Conservation (phyloP, 2,329 filamentous ascomycete genomes). For the Ascochyta viciae-villosae region DNA sequence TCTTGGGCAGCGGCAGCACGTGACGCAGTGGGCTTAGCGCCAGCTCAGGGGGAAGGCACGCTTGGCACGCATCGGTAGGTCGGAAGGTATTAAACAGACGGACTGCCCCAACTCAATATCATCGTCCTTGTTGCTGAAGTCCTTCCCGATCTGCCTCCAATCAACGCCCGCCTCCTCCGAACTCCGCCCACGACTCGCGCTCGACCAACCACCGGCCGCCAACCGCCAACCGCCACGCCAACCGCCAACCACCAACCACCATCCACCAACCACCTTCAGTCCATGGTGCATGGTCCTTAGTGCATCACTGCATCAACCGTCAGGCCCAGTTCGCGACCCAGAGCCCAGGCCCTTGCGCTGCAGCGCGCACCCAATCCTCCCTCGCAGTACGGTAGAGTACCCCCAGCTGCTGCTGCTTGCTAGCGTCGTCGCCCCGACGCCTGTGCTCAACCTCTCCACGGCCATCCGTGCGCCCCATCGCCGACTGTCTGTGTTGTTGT, state of each 20-base stretch:
- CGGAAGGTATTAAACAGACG: constrained; percentile 20
- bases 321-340: constrained; percentile 26
- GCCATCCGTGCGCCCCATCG: constrained; percentile 33
- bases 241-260: no score
- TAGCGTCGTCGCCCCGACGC: constrained; percentile 27
- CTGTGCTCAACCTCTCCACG: constrained; percentile 24
- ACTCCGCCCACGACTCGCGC: constrained; percentile 36
- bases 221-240: no score
- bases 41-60: constrained; percentile 34
- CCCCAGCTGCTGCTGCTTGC: constrained; percentile 29
- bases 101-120: constrained; percentile 17
- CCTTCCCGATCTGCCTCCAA: constrained; percentile 45
- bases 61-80: constrained; percentile 35
- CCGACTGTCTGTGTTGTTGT: constrained; percentile 33
- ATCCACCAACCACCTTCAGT: no score
- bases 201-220: constrained; percentile 22
- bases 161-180: constrained; percentile 42
- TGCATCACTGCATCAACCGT: constrained; percentile 28
- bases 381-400: neutral
- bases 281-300: no score
- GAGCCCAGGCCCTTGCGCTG: constrained; percentile 20
- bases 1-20: constrained; percentile 15
- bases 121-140: constrained; percentile 30
- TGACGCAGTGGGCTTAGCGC: constrained; percentile 25
- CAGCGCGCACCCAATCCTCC: neutral